phyloP scores from a whole-genome alignment of 106 monocot genomes.

The Narthecium ossifragum region DNA sequence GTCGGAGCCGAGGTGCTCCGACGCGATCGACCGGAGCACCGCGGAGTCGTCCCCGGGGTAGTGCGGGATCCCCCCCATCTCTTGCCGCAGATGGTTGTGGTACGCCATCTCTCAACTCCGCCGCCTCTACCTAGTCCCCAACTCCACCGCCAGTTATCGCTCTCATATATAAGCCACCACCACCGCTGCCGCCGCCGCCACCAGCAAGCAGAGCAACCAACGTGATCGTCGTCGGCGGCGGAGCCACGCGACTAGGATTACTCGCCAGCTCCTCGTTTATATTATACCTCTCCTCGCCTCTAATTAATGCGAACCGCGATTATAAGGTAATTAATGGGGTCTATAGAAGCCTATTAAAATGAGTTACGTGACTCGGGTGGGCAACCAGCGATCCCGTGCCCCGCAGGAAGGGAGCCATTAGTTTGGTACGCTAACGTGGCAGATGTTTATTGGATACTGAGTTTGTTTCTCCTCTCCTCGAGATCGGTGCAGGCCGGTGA shows the following conservation, averaged over 20 bases:
- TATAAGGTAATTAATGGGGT: too few relatives aligned
- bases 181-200: too few relatives aligned
- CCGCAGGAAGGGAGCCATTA: too few relatives aligned
- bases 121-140: background rate
- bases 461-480: too few relatives aligned
- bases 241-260: background rate
- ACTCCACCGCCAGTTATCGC: background rate
- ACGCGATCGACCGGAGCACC: constrained; percentile 13
- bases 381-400: too few relatives aligned
- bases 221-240: background rate
- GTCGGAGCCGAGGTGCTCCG: background rate
- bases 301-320: too few relatives aligned
- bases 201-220: background rate
- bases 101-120: constrained; percentile 33
- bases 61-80: constrained; percentile 33
- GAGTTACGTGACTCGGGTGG: too few relatives aligned
- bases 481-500: too few relatives aligned
- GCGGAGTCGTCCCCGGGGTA: constrained; percentile 19
- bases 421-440: too few relatives aligned
- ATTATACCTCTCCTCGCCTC: background rate
- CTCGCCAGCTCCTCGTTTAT: background rate
- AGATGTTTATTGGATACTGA: too few relatives aligned
- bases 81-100: constrained; percentile 47
- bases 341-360: too few relatives aligned
- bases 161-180: background rate